Base-by-base conservation (phyloP, 75 land plant species). In the Sequoiadendron giganteum region DNA sequence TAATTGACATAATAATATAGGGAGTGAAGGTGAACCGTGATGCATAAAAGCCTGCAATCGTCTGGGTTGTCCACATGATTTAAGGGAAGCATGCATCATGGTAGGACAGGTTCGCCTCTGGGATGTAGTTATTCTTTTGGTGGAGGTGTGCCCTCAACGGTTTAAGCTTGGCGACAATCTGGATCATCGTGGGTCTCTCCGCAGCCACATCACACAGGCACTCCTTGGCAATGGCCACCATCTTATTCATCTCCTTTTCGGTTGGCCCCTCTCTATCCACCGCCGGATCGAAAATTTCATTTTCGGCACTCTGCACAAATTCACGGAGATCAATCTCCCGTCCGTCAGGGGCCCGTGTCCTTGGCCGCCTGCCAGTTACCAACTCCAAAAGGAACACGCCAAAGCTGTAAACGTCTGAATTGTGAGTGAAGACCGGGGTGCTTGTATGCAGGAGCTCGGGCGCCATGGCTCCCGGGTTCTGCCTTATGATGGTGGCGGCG, bases 351-450 rank as follows among this genome's bases (percentile, higher is more conserved):
- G 39, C 38, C 4, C 39, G 38, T 11, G 77, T 75, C 13, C 77
- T 87, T 5, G 94, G 93, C 16, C 85, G 84, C 85, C 90, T 86
- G 56, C 93, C 94, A 16, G 93, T 93, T 19, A 93, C 47, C 21
- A 93, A 85, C 88, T 93, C 94, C 65, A 93, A 87, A 19, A 91
- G 90, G 5, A 91, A 85, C n/a, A 93, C 89, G 32, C 94, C 94
- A 83, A 92, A 93, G 90, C 94, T 93, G 84, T 93, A 93, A 21
- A 93, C 94, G 82, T 93, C 93, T 11, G 93, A 85, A 48, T 90
- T 92, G 19, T 88, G 90, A 2, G 93, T 92, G 39, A 92, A 80
- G 68, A 86, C 88, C 30, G 48, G 86, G 0, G 61, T 28, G 16
- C 2, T 45, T 3, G 82, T 38, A 34, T 14, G 77, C 21, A 30